Base-by-base conservation (phyloP, 768 basidiomycete genomes). In the Stropharia rugosoannulata region DNA sequence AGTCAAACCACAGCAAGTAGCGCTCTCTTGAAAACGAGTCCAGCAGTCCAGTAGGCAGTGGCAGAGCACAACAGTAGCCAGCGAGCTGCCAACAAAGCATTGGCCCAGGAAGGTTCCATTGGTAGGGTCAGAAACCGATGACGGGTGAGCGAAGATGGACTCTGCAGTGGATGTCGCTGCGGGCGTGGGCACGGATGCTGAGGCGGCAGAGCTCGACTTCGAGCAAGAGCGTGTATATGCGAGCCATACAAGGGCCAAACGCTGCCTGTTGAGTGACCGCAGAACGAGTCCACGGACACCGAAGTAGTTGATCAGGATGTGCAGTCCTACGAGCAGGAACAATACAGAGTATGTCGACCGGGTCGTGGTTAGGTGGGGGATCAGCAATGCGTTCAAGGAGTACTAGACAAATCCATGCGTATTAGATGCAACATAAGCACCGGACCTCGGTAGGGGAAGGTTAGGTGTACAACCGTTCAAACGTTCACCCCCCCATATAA, bases 201-300 rank as follows among this genome's bases (percentile, higher is more conserved):
- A 32, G 29, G 29, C 29, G 29, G 29, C 5, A 6, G 9, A 32
- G 2, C 6, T 32, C 9, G 29, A 32, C 29, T 32, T 32, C 8
- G 57, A 36, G 12, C 32, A 19, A 11, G 68, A 62, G 47, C 56
- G 57, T 38, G 73, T 61, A 62, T 75, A 84, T 1, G 61, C 50
- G 6, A 69, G 61, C 85, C 85, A 89, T 8, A 77, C 75, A 39
- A 86, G 73, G 22, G 68, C 71, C 0, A 81, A 68, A 2, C 87
- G 79, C 66, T 87, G 85, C 22, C 80, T 76, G 57, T 87, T 89
- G 22, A 87, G 72, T 1, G 83, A 73, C 27, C 80, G 79, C 35
- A 89, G 69, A 8, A 75, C 75, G 18, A 89, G 74, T 0, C 80
- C 80, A 9, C 80, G 78, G 12, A 89, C 83, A 11, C 80, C 87